Percentiles rank a stretch among this genome's conserved stretches.
These are phyloP conservation scores for Phaeosphaeriaceae sp. DNA, from an alignment of 2,329 filamentous ascomycete species.

Conservation along the genomic window DNA sequence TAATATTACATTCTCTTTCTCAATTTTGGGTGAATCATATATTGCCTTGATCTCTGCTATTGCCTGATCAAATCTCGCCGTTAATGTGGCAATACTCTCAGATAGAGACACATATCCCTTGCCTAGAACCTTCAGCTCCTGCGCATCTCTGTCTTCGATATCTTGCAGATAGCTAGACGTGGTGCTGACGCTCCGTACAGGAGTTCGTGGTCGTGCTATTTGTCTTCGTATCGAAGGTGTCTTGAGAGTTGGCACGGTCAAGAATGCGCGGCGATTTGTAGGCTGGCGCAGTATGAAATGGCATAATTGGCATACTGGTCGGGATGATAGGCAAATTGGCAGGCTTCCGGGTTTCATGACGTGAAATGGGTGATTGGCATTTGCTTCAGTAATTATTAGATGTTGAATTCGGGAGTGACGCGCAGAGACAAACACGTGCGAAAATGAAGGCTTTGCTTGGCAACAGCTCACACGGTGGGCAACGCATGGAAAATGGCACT, in stretches of 20 bases:
- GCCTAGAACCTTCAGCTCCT: conserved; percentile 20
- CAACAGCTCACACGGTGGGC: no score
- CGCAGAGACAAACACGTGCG: no score
- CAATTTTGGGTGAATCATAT: conserved; percentile 35
- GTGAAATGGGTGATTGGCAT: conserved; percentile 2
- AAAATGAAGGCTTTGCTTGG: conserved; percentile 25
- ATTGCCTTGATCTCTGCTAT: conserved; percentile 36
- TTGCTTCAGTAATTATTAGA: conserved; percentile 3
- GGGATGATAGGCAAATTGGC: conserved; percentile 36
- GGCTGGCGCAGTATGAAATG: conserved; percentile 40
- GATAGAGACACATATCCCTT: conserved; percentile 20
- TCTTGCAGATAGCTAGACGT: conserved; percentile 13
- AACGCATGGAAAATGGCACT: no score
- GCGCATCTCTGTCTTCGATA: no score
- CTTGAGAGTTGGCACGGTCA: conserved; percentile 30
- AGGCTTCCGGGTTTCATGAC: conserved; percentile 38
- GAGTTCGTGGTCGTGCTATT: conserved; percentile 21
- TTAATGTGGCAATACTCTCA: conserved; percentile 29
- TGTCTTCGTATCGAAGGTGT: conserved; percentile 35
- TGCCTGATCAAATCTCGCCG: conserved; percentile 28
- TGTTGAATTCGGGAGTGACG: no score
- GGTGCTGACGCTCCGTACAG: conserved; percentile 29
- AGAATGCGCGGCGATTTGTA: conserved; percentile 34
- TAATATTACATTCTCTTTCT: conserved; percentile 30
- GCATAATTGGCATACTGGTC: conserved; percentile 44